Evolutionary conservation across 2,329 filamentous ascomycete species (phyloP).

Genomic region (Claviceps sp.): DNA sequence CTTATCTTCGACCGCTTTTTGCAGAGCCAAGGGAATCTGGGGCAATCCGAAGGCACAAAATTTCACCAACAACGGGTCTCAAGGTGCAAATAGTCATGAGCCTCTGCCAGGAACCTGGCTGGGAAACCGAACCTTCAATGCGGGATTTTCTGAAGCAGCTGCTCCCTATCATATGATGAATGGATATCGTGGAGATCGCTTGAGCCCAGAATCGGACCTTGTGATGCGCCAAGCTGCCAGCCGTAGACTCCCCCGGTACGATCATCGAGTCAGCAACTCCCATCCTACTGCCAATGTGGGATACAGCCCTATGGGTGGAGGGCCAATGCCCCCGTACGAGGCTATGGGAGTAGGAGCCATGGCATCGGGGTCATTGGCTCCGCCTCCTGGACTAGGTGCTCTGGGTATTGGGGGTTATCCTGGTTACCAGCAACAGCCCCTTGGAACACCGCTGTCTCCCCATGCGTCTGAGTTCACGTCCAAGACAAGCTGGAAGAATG

Average conservation of each 20-base stretch:
- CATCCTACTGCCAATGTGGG: conserved; percentile 19
- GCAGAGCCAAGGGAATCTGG: conserved; percentile 44
- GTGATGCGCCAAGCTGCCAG: conserved; percentile 27
- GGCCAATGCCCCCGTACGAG: conserved; percentile 21
- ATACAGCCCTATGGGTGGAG: conserved; percentile 19
- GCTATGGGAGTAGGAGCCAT: conserved; percentile 21
- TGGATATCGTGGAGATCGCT: conserved; percentile 30
- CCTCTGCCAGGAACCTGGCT: conserved; percentile 31
- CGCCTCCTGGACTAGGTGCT: conserved; percentile 21
- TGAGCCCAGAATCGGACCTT: conserved; percentile 36
- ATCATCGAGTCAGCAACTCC: conserved; percentile 27
- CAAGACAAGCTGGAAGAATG: conserved; percentile 38
- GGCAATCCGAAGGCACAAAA: conserved; percentile 28
- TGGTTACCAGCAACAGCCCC: conserved; percentile 40
- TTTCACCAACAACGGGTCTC: conserved; percentile 21
- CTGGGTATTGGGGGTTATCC: conserved; percentile 32
- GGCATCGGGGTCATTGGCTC: conserved; percentile 18
- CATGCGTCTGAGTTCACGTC: conserved; percentile 64
- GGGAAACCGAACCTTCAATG: conserved; percentile 25
- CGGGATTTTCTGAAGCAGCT: conserved; percentile 27
- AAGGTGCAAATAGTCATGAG: conserved; percentile 21
- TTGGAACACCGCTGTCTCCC: conserved; percentile 55
- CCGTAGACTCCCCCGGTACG: conserved; percentile 34
- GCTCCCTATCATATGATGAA: conserved; percentile 25
- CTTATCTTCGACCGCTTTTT: conserved; percentile 36